phyloP scores from a whole-genome alignment of 345 rosid genomes.

The Aquilaria sinensis region DNA sequence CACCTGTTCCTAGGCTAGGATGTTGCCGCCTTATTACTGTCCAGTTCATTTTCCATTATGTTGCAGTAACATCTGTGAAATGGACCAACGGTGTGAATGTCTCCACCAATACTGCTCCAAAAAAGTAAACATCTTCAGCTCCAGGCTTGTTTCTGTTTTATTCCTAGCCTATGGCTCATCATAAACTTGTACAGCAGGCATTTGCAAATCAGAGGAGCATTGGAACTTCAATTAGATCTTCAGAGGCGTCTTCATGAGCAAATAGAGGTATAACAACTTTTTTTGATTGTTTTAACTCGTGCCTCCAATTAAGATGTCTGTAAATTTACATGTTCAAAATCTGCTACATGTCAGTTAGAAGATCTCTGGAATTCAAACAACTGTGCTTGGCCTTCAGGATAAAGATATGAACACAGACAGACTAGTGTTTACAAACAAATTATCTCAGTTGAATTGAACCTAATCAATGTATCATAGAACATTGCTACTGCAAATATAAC shows the following conservation, averaged over 20 bases:
- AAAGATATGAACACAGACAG: neutral
- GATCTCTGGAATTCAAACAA: neutral
- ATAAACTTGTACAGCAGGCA: neutral
- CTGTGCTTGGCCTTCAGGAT: neutral
- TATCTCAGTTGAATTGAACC: neutral
- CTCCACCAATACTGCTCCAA: neutral
- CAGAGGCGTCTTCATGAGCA: constrained; percentile 11
- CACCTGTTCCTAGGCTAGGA: neutral
- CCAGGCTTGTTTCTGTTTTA: neutral
- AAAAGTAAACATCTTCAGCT: constrained; percentile 2
- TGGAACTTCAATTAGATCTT: constrained; percentile 6
- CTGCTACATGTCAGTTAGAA: neutral
- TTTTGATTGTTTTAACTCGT: neutral
- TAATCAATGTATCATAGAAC: neutral
- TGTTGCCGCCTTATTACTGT: neutral
- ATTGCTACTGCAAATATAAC: neutral
- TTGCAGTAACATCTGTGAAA: constrained; percentile 6
- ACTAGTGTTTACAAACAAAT: neutral
- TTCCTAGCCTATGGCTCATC: neutral
- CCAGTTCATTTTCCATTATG: neutral
- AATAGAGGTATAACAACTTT: constrained; percentile 10
- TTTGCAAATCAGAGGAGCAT: constrained; percentile 3
- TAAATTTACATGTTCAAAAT: neutral
- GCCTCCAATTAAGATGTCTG: too few relatives aligned
- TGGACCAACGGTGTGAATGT: neutral